Evolutionary conservation across 345 rosid genomes (phyloP), one percentile per base, ranked within the genome.

Genomic region (Gossypium australe): DNA sequence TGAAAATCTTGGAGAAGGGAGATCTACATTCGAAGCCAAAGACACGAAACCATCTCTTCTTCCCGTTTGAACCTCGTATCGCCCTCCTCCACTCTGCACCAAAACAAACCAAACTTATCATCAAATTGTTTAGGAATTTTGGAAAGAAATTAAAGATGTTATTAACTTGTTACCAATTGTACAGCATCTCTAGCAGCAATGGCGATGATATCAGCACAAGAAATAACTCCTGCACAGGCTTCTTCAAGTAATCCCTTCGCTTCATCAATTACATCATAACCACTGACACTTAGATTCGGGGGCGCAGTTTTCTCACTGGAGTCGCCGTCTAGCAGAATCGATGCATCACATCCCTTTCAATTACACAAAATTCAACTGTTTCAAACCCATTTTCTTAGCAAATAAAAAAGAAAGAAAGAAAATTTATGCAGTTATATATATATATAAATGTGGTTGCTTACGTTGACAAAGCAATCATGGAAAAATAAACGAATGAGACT

Each of bases 141-240:
- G 11, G 49, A 10, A 7, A 3, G 34, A 41, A 57, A 22, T 3
- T 22, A 20, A 20, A 11, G 5, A 11, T 17, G 10, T 53, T 16
- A 17, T 17, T 53, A 51, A 51, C 4, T 17, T 20, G 43, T 72
- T 84, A 87, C 92, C 83, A 82, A 67, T 6, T 4, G 9, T 59
- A 89, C 90, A 11, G 89, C 86, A 25, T 88, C 91, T 78, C 92
- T 82, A n/a, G 97, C 79, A 27, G 88, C 92, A 76, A 89, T 77
- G 29, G 78, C 74, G 4, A 88, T 81, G 63, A 87, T 82, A 80
- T 88, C 93, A 22, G 89, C 89, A 51, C 97, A 89, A 65, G 97
- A 87, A 74, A 89, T 89, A 5, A 86, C 72, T 16, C 85, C 77
- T 1, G 79, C 81, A 61, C 93, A 87, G 47, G 80, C 45, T 52